A percentile compares a stretch with the other conserved stretches of the same genome.
phyloP scores from a whole-genome alignment of 2,329 filamentous ascomycete species.

The Lasiodiplodia sp. region DNA sequence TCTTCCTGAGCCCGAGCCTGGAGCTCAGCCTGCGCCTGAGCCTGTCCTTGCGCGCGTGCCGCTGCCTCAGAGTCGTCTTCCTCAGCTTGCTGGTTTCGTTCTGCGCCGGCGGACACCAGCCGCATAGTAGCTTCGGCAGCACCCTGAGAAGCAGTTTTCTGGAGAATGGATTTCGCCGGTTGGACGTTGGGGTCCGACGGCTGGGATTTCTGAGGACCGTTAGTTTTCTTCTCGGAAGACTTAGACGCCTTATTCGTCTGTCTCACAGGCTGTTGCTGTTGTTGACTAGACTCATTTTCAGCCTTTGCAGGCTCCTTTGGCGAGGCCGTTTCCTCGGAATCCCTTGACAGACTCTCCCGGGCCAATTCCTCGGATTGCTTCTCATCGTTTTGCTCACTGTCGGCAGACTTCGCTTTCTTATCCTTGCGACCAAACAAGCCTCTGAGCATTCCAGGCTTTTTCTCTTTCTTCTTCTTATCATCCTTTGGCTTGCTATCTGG shows the following conservation, averaged over 20 bases:
- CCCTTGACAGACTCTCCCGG: constrained; percentile 40
- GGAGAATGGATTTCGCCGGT: constrained; percentile 20
- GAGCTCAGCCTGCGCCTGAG: constrained; percentile 10
- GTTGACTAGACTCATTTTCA: constrained; percentile 37
- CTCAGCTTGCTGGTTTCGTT: not conserved
- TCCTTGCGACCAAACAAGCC: constrained; percentile 73
- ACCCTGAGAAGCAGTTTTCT: constrained; percentile 39
- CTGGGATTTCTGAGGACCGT: constrained; percentile 24
- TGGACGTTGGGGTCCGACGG: constrained; percentile 15
- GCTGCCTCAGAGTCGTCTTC: not conserved
- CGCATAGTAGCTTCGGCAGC: constrained; percentile 35
- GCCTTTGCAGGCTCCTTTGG: constrained; percentile 34
- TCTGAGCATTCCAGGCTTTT: constrained; percentile 75
- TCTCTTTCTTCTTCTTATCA: constrained; percentile 75
- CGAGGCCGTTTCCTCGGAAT: constrained; percentile 26
- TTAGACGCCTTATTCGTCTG: constrained; percentile 43
- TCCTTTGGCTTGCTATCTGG: constrained; percentile 69
- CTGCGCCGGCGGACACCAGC: constrained; percentile 15
- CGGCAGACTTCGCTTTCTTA: constrained; percentile 60
- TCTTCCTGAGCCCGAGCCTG: constrained; percentile 15
- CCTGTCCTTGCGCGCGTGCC: constrained; percentile 5
- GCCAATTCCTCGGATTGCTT: constrained; percentile 49
- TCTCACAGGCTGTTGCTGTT: constrained; percentile 38
- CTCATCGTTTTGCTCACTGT: constrained; percentile 53
- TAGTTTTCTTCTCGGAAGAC: constrained; percentile 21